Base-by-base conservation (phyloP, 805 yeast genomes). In the Maudiozyma pseudohumilis region DNA sequence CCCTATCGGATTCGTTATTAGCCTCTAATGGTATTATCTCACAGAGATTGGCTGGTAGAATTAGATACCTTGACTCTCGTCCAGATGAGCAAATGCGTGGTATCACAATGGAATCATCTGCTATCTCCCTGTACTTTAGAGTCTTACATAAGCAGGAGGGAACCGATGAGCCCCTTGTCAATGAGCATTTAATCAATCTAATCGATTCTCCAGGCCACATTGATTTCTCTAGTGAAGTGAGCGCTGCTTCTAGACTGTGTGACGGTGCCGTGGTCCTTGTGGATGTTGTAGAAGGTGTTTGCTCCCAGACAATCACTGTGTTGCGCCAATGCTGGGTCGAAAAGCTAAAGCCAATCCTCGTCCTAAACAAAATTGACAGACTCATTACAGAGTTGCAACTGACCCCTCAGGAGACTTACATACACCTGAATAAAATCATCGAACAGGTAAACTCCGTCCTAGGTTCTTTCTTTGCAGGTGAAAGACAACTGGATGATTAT, bases 201-300 rank as follows among this genome's bases (percentile, higher is more conserved):
- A 89, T 92, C 40, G 99, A 92, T 60, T 89, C 97, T 0, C 99
- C 99, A 0, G 99, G 99, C n/a, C 99, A 92, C 52, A 86, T 92
- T 42, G 99, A 92, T 61, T 92, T 92, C 58, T 81, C 95, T 1
- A 81, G 94, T 10, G 99, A 92, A 55, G 99, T 92, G 0, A 84
- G 95, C 20, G 84, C 96, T 0, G 95, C 97, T 1, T 87, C 97
- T 2, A 70, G 98, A 51, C 66, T 92, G 31, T 92, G 97, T 64
- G 99, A 92, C 56, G 97, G 97, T 32, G 96, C 97, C 0, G 81
- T 92, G 3, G 94, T 92, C 0, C 65, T 92, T 12, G 95, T 92
- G 2, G 99, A 92, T 59, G 96, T 85, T 3, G 96, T 92, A 2
- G 99, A 92, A 63, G 99, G 99, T 19, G 97, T 92, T 0, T 88